Evolutionary conservation across 805 yeast genomes (phyloP).

Genomic region (Debaryomyces castellii): DNA sequence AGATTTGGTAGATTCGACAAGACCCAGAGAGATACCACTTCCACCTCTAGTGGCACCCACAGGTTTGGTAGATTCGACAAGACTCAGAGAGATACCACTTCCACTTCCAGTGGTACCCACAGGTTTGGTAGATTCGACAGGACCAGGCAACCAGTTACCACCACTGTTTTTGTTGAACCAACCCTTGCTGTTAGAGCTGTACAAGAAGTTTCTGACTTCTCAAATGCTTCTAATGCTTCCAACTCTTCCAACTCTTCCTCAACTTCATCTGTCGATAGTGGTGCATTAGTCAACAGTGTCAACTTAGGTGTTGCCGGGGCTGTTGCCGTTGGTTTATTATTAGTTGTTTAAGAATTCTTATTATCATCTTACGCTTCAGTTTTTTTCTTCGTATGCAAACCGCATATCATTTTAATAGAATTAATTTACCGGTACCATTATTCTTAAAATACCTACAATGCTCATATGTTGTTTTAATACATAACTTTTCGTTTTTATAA

Average conservation of each 20-base stretch:
- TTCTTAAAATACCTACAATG: conserved; percentile 2
- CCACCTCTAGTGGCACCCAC: conserved; percentile 23
- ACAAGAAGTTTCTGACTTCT: background rate
- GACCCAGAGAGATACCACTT: conserved; percentile 23
- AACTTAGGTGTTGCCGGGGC: conserved; percentile 41
- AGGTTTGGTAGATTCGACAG: conserved; percentile 34
- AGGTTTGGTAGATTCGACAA: conserved; percentile 31
- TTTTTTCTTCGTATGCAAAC: background rate
- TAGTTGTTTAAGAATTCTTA: conserved; percentile 34
- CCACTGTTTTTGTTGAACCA: conserved; percentile 18
- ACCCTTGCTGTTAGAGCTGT: background rate
- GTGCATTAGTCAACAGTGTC: conserved; percentile 19
- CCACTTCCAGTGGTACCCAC: conserved; percentile 35
- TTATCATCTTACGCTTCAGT: background rate
- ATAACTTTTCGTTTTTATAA: background rate
- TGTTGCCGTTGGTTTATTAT: conserved; percentile 49
- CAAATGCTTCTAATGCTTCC: conserved; percentile 6
- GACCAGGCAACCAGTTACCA: conserved; percentile 35
- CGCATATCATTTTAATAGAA: conserved; percentile 1
- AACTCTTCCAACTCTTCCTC: conserved; percentile 17
- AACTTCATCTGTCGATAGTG: conserved; percentile 23
- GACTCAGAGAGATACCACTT: conserved; percentile 30
- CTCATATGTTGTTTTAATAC: background rate
- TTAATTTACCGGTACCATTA: background rate
- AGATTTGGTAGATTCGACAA: conserved; percentile 57